A percentile compares a stretch with the other conserved stretches of the same genome.
phyloP scores from a whole-genome alignment of 495 filamentous ascomycete genomes.

The Hypoxylon crocopeplum region DNA sequence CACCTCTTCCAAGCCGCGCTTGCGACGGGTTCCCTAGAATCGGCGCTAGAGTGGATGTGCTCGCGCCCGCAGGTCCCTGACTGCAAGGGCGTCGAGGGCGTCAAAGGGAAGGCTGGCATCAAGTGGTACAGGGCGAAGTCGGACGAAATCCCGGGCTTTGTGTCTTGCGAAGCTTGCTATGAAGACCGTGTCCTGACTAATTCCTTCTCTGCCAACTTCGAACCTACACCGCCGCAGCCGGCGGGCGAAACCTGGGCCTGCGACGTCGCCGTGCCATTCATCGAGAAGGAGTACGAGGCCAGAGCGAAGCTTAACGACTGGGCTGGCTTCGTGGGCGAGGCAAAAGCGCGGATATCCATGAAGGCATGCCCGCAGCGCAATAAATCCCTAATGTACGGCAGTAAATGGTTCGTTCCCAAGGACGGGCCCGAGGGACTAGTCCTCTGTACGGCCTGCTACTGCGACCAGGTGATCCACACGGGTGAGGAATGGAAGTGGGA shows the following conservation, averaged over 20 bases:
- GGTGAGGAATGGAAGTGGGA: slow-evolving; percentile 39
- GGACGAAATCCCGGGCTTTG: slow-evolving; percentile 38
- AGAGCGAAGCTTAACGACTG: slow-evolving; percentile 36
- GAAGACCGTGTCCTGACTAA: slow-evolving; percentile 44
- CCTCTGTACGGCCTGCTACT: slow-evolving; percentile 48
- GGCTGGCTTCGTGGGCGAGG: slow-evolving; percentile 34
- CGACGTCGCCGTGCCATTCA: slow-evolving; percentile 41
- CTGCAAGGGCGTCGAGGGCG: slow-evolving; percentile 34
- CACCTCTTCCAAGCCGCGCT: slow-evolving; percentile 16
- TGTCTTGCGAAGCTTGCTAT: slow-evolving; percentile 47
- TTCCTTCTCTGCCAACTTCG: slow-evolving; percentile 37
- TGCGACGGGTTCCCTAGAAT: slow-evolving; percentile 2
- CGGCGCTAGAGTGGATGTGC: slow-evolving; percentile 23
- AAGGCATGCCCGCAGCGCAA: slow-evolving; percentile 27
- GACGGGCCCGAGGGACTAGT: slow-evolving; percentile 34
- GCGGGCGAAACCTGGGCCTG: slow-evolving; percentile 44
- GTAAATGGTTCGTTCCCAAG: slow-evolving; percentile 46
- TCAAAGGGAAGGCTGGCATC: slow-evolving; percentile 16
- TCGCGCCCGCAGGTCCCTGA: slow-evolving; percentile 20
- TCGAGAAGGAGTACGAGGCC: slow-evolving; percentile 40
- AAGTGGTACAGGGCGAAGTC: slow-evolving; percentile 23
- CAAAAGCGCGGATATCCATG: slow-evolving; percentile 33
- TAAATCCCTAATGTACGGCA: slow-evolving; percentile 14
- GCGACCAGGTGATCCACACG: slow-evolving; percentile 42
- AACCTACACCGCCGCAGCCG: slow-evolving; percentile 29